Evolutionary conservation across 306 rosid genomes (phyloP), one percentile per base, ranked within the genome.

Genomic region (Biancaea sappan): DNA sequence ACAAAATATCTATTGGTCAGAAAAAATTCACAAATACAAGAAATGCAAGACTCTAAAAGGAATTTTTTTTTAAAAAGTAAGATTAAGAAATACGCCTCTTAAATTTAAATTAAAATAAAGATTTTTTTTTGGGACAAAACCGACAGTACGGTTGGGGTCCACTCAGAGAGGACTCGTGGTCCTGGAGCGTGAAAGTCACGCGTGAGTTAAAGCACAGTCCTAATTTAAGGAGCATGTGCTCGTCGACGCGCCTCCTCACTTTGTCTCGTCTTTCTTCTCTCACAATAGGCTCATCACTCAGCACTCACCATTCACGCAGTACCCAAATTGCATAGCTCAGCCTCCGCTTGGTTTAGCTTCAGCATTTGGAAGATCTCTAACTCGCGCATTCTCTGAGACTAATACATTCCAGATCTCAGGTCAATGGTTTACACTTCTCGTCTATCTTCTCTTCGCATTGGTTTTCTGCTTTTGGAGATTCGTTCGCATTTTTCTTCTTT

Each of bases 121-220:
- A 13, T 43, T 13, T 38, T 43, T 43, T 1, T 24, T 7, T 4
- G 3, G 9, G 44, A 72, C 22, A 57, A 62, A 37, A 76, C 71
- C 82, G 71, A 79, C 60, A 74, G 24, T 74, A 59, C 28, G 18
- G 56, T 12, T n/a, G 41, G 22, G 72, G 62, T 18, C 68, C 48
- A 2, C 43, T 0, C 14, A n/a, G 57, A 12, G 26, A 73, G 75
- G 66, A 37, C 29, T 28, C 14, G 13, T 60, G 59, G 74, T 62
- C 43, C n/a, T 31, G 52, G 74, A 56, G 87, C 86, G 88, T 82
- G 84, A 61, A 6, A 0, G 21, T 38, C 87, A 85, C 90, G 90
- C 88, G 83, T 41, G 15, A 16, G 12, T 37, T 29, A 21, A 61
- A 37, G 32, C 47, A 11, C 68, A 2, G 68, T 35, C 31, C 28